phyloP scores from a whole-genome alignment of 1,139 yeast species.

The Komagataea norvegica region DNA sequence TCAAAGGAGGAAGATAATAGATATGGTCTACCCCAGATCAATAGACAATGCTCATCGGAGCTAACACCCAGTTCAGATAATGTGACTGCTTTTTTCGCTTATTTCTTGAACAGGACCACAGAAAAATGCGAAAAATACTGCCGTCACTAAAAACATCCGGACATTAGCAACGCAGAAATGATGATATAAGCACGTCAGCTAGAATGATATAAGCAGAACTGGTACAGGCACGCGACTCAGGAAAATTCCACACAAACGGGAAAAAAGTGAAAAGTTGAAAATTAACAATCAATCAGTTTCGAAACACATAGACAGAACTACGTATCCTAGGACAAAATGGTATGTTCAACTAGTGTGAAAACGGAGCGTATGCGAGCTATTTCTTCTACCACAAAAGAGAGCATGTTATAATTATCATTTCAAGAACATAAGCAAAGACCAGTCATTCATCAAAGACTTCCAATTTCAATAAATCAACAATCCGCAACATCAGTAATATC shows the following conservation, averaged over 20 bases:
- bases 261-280: constrained; percentile 14
- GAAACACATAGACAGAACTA: background rate
- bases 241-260: constrained; percentile 6
- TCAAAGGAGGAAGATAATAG: background rate
- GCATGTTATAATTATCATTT: background rate
- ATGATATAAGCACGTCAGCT: constrained; percentile 6
- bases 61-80: background rate
- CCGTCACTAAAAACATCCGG: constrained; percentile 1
- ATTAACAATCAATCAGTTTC: constrained; percentile 3
- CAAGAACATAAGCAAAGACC: background rate
- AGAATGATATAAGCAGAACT: constrained; percentile 1
- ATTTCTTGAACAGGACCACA: constrained; percentile 1
- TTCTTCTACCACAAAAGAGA: background rate
- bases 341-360: constrained; percentile 6
- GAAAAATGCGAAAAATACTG: no score
- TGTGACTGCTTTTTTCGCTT: constrained; percentile 5
- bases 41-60: background rate
- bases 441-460: background rate
- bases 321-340: constrained; percentile 12
- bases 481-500: no score
- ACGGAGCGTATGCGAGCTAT: background rate
- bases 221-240: constrained; percentile 9
- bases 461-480: background rate
- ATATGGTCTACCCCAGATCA: background rate
- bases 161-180: constrained; percentile 5